A percentile compares a stretch with the other conserved stretches of the same genome.
Conservation (phyloP, 495 filamentous ascomycete genomes). For the Neurospora sp. region DNA sequence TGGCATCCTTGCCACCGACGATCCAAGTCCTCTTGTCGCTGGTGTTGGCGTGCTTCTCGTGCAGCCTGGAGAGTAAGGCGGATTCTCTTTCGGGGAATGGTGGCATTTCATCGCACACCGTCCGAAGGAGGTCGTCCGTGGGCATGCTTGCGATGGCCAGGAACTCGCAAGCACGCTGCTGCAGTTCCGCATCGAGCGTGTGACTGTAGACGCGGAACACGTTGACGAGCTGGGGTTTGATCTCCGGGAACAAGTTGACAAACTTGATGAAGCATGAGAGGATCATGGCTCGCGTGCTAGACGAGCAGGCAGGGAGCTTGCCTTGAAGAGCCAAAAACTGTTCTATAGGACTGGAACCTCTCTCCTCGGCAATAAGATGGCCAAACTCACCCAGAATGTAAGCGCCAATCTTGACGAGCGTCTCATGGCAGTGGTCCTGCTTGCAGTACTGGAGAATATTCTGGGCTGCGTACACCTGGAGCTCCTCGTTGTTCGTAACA, state of each 20-base stretch:
- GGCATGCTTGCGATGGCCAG: conserved; percentile 75
- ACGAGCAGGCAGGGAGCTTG: conserved; percentile 83
- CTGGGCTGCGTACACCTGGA: conserved; percentile 92
- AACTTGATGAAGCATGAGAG: conserved; percentile 95
- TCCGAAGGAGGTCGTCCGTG: conserved; percentile 85
- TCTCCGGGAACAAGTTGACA: conserved; percentile 96
- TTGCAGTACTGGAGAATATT: conserved; percentile 86
- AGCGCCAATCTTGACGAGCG: conserved; percentile 91
- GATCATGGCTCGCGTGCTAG: conserved; percentile 85
- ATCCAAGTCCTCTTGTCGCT: conserved; percentile 96
- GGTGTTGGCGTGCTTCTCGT: conserved; percentile 83
- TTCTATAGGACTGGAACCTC: conserved; percentile 91
- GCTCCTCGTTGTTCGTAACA: conserved; percentile 97
- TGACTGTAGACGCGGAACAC: conserved; percentile 91
- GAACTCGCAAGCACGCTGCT: conserved; percentile 96
- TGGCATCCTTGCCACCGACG: conserved; percentile 87
- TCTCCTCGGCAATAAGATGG: conserved; percentile 91
- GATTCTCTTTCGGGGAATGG: conserved; percentile 94
- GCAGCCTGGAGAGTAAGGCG: conserved; percentile 80
- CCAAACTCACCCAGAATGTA: conserved; percentile 96
- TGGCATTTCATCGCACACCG: conserved; percentile 98
- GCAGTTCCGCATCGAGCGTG: conserved; percentile 87
- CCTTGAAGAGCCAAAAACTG: conserved; percentile 88
- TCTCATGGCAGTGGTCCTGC: conserved; percentile 88
- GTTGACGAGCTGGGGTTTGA: conserved; percentile 87